phyloP scores from a whole-genome alignment of 1,284 basidiomycete species.

The Grifola frondosa region DNA sequence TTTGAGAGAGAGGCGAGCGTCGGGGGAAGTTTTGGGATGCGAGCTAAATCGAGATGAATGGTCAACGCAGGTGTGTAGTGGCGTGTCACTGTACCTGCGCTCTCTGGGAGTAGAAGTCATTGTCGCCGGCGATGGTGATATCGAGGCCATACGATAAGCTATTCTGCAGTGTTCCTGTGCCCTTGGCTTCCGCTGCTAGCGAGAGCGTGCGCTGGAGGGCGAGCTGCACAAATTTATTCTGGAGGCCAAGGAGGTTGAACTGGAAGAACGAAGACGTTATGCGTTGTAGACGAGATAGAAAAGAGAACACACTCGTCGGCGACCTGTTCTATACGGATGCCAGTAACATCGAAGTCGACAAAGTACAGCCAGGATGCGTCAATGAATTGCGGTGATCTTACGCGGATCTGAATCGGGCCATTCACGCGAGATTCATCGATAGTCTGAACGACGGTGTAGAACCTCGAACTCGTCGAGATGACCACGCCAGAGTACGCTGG shows the following conservation, averaged over 20 bases:
- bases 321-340: constrained; percentile 45
- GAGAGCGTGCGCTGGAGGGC: constrained; percentile 78
- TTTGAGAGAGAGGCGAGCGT: constrained; percentile 59
- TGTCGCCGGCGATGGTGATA: constrained; percentile 87
- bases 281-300: background rate
- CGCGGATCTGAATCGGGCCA: constrained; percentile 51
- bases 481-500: constrained; percentile 80
- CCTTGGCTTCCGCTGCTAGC: constrained; percentile 61
- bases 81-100: constrained; percentile 61
- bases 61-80: background rate
- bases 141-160: constrained; percentile 58
- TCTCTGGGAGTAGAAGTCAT: constrained; percentile 97
- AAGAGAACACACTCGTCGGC: constrained; percentile 40
- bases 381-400: constrained; percentile 90
- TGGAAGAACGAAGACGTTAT: constrained; percentile 6
- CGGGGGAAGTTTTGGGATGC: constrained; percentile 57
- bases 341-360: constrained; percentile 43
- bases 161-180: constrained; percentile 43
- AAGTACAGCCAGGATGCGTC: constrained; percentile 79
- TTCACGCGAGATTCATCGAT: constrained; percentile 23
- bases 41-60: constrained; percentile 46
- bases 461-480: constrained; percentile 88
- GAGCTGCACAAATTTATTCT: constrained; percentile 92
- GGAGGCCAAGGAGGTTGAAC: constrained; percentile 21
- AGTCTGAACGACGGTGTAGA: constrained; percentile 73